A percentile compares a stretch with the other conserved stretches of the same genome.
Conservation (phyloP, 2,329 filamentous ascomycete genomes). For the Westerdykella ornata region DNA sequence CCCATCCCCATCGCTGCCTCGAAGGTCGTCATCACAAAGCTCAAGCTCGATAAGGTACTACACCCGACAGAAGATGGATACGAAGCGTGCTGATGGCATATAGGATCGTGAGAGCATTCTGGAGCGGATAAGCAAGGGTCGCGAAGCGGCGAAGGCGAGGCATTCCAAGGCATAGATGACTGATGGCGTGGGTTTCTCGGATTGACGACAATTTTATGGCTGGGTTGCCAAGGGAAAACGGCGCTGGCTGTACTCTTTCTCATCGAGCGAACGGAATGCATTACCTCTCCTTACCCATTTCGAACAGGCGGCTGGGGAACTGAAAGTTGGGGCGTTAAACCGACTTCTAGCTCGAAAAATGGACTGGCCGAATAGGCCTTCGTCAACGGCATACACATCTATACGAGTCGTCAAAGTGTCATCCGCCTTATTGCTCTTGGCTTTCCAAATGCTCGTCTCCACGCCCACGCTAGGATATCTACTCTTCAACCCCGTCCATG, state of each 20-base stretch:
- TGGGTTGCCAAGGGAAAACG: slow-evolving; percentile 26
- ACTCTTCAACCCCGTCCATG: slow-evolving; percentile 68
- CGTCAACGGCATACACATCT: not conserved
- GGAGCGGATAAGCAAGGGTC: slow-evolving; percentile 74
- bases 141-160: slow-evolving; percentile 71
- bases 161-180: slow-evolving; percentile 50
- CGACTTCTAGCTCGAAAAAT: slow-evolving; percentile 35
- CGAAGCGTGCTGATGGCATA: slow-evolving; percentile 6
- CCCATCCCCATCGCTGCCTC: slow-evolving; percentile 91
- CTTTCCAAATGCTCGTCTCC: no score
- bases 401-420: not conserved
- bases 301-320: slow-evolving; percentile 30
- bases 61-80: not conserved
- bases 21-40: slow-evolving; percentile 97
- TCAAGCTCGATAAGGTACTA: slow-evolving; percentile 80
- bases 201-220: slow-evolving; percentile 37
- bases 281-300: slow-evolving; percentile 32
- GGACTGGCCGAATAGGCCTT: slow-evolving; percentile 30
- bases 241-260: slow-evolving; percentile 29
- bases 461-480: slow-evolving; percentile 72
- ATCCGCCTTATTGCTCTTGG: not conserved
- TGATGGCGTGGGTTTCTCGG: slow-evolving; percentile 18
- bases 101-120: slow-evolving; percentile 76
- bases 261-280: slow-evolving; percentile 37
- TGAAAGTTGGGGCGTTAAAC: slow-evolving; percentile 35